Conservation (phyloP, 345 rosid species). For the Populus davidiana region DNA sequence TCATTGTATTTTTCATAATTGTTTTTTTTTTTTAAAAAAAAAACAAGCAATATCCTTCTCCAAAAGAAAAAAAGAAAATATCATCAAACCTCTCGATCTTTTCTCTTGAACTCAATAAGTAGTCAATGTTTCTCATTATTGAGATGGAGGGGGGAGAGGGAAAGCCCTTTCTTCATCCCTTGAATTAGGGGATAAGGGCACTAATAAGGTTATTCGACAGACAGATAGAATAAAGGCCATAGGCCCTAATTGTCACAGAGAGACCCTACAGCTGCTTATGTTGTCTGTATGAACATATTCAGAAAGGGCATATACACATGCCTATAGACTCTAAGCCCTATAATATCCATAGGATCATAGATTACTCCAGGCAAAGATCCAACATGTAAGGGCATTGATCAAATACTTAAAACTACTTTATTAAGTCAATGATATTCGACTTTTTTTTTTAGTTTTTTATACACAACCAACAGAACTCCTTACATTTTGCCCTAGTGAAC, state of each 20-base stretch:
- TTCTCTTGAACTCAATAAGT: too few relatives aligned
- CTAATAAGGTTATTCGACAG: slow-evolving; percentile 10
- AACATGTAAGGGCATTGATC: neutral
- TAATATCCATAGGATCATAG: neutral
- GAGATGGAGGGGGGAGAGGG: neutral
- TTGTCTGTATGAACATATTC: neutral
- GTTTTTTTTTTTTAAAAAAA: neutral
- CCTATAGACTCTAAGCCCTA: neutral
- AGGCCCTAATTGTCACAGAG: slow-evolving; percentile 7
- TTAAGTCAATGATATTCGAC: neutral
- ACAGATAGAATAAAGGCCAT: slow-evolving; percentile 22
- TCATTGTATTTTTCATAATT: neutral
- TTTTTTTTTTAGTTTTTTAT: neutral
- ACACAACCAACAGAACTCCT: neutral
- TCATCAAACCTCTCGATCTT: too few relatives aligned
- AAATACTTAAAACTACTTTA: neutral
- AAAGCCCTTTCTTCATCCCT: slow-evolving; percentile 5
- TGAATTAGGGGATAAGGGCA: neutral
- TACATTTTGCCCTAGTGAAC: neutral
- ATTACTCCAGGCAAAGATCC: too few relatives aligned
- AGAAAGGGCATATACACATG: neutral
- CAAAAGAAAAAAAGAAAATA: too few relatives aligned
- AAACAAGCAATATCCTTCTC: neutral
- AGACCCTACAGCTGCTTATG: neutral
- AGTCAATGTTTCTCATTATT: neutral